Percentiles rank a stretch among this genome's conserved stretches.
phyloP scores from a whole-genome alignment of 345 rosid species.

The Populus simonii region DNA sequence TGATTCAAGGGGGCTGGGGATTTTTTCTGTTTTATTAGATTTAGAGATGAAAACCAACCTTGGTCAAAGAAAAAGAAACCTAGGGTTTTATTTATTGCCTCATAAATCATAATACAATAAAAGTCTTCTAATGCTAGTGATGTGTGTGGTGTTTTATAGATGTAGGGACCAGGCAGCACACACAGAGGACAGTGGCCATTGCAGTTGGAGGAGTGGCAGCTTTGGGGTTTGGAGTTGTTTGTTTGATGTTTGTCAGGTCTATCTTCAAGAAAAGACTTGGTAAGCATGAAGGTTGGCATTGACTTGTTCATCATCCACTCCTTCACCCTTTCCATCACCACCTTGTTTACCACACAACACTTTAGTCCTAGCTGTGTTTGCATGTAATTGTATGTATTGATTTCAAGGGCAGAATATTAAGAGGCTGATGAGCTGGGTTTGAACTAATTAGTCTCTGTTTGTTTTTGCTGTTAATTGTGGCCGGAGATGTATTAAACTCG shows the following conservation, averaged over 20 bases:
- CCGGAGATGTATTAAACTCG: too few species aligned
- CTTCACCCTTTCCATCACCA: neutral
- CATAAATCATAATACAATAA: neutral
- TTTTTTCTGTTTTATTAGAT: neutral
- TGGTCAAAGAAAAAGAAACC: too few species aligned
- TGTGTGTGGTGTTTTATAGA: neutral
- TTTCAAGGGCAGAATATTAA: too few species aligned
- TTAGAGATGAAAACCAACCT: neutral
- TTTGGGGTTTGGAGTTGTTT: conserved; percentile 55
- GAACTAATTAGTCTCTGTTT: too few species aligned
- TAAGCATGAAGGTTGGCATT: conserved; percentile 34
- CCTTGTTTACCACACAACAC: too few species aligned
- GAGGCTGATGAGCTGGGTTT: too few species aligned
- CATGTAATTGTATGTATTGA: too few species aligned
- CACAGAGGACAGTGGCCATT: conserved; percentile 74
- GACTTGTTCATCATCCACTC: neutral
- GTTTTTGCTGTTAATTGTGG: too few species aligned
- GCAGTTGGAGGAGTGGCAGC: conserved; percentile 82
- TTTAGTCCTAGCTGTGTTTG: too few species aligned
- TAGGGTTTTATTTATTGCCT: too few species aligned
- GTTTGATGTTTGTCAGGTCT: conserved; percentile 56
- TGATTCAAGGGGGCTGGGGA: neutral
- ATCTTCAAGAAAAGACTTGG: conserved; percentile 47
- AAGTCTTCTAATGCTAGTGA: neutral
- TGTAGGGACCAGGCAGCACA: conserved; percentile 38